Evolutionary conservation across 345 rosid species (phyloP), one percentile per base, ranked within the genome.

Genomic region (Brassica incana): DNA sequence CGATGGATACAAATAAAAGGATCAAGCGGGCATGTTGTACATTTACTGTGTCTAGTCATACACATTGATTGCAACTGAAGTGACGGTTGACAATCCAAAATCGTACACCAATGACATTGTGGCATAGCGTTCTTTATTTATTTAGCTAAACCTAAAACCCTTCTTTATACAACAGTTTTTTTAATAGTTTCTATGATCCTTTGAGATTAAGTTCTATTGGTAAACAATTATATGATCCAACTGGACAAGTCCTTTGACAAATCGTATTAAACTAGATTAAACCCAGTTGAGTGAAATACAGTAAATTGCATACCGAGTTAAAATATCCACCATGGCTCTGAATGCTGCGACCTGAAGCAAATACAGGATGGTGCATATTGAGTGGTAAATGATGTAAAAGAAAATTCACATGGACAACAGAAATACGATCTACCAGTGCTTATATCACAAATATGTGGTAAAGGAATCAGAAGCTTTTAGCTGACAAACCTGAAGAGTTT

Each of bases 291-390:
- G 5, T 65, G 50, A 48, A 70, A 48, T 70, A 70, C n/a, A 63
- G 1, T 3, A 61, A 75, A 69, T 45, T 77, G 61, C 84, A 75
- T 83, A 95, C 99, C 99, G 84, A 54, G 98, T 93, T 82, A 95
- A 87, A 84, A 95, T 95, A 85, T 95, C 92, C 75, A 93, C 99
- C 94, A 95, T 92, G 75, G 98, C 99, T 84, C 99, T 90, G 83
- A 95, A 95, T 74, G 99, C 99, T 80, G 99, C 99, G 64, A 95
- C 99, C 99, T 95, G 88, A 84, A 85, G 73, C 85, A 74, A 76
- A 61, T 33, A 78, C 63, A 75, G 9, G 67, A 80, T 38, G 80
- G 58, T 80, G 71, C 35, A 82, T 35, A 78, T 71, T 63, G 35
- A 52, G 45, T 56, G 68, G 72, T 80, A 70, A 75, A 54, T 40